phyloP scores from a whole-genome alignment of 768 basidiomycete species.

The Lyophyllum semitale region DNA sequence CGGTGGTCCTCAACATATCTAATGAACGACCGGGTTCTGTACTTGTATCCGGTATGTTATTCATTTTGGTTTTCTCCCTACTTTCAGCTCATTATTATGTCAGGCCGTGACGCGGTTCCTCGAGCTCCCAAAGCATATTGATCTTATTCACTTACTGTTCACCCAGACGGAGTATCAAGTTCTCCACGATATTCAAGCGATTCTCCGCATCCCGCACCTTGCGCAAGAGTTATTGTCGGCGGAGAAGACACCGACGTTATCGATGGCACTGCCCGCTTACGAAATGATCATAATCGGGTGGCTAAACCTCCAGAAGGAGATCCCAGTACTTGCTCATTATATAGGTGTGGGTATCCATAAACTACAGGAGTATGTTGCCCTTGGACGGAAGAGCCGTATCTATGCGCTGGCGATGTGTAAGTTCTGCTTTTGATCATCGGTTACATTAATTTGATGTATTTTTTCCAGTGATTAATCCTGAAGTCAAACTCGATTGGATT shows the following conservation, averaged over 20 bases:
- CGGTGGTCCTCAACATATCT: slow-evolving; percentile 35
- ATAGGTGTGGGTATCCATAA: slow-evolving; percentile 28
- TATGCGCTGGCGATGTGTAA: slow-evolving; percentile 34
- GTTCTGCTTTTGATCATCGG: neutral
- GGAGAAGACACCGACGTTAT: slow-evolving; percentile 34
- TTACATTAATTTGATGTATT: neutral
- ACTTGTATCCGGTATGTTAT: slow-evolving; percentile 29
- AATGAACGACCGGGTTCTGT: slow-evolving; percentile 33
- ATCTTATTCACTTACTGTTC: slow-evolving; percentile 14
- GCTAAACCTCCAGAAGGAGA: slow-evolving; percentile 11
- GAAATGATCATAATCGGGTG: slow-evolving; percentile 24
- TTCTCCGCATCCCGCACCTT: slow-evolving; percentile 27
- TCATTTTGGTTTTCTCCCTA: neutral
- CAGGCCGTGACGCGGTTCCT: slow-evolving; percentile 22
- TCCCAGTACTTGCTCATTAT: slow-evolving; percentile 24
- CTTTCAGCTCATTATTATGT: neutral
- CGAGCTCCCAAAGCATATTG: slow-evolving; percentile 3
- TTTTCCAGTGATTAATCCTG: slow-evolving; percentile 20
- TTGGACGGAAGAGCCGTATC: slow-evolving; percentile 21
- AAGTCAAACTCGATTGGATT: slow-evolving; percentile 19
- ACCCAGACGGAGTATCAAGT: slow-evolving; percentile 14
- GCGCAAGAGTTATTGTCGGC: slow-evolving; percentile 35
- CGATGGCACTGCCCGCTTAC: slow-evolving; percentile 29
- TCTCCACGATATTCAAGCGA: slow-evolving; percentile 27
- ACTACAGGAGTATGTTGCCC: slow-evolving; percentile 29